Base-by-base conservation (phyloP, 2,329 filamentous ascomycete genomes). In the Magnaporthiopsis rhizophila region DNA sequence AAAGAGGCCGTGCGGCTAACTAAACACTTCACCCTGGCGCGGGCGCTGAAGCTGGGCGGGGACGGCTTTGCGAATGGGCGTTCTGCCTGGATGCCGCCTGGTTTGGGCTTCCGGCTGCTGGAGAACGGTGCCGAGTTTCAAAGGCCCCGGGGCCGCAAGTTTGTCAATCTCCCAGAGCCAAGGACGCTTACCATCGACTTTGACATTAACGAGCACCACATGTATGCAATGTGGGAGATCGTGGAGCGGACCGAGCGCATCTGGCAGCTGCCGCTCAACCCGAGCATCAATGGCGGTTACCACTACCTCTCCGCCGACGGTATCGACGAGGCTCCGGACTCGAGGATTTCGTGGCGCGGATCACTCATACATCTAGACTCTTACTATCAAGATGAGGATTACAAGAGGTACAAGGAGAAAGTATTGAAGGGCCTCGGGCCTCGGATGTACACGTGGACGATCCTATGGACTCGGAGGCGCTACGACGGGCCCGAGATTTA, bases 401-500 rank as follows among this genome's bases (percentile, higher is more conserved):
- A 36, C 34, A 36, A 34, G 32, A 34, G 32, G 32, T 36, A 36
- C 34, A 5, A 36, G 9, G 9, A 36, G 34, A 26, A 15, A 18
- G 2, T 26, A 6, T 28, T 3, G 57, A 58, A 30, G 28, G 53
- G 57, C 24, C 57, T 50, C 12, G 59, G 59, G 8, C 36, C 59
- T 32, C 18, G 34, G 8, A 28, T 61, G 59, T 50, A 61, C 36
- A 61, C 18, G n/a, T 61, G 59, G 59, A 50, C 59, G 11, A 5
- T 61, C 13, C 30, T 3, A 4, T 61, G 32, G 32, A 61, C 59
- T 2, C 34, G 21, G 30, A 61, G 59, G 59, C 38, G 59, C 15
- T 32, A 61, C n/a, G 59, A 61, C 32, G 59, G 59, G 18, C 32
- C 32, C 36, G 59, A 61, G 26, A n/a, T 61, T 18, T 61, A 61